phyloP scores from a whole-genome alignment of 2,329 filamentous ascomycete genomes.

The Pseudogymnoascus sp. region DNA sequence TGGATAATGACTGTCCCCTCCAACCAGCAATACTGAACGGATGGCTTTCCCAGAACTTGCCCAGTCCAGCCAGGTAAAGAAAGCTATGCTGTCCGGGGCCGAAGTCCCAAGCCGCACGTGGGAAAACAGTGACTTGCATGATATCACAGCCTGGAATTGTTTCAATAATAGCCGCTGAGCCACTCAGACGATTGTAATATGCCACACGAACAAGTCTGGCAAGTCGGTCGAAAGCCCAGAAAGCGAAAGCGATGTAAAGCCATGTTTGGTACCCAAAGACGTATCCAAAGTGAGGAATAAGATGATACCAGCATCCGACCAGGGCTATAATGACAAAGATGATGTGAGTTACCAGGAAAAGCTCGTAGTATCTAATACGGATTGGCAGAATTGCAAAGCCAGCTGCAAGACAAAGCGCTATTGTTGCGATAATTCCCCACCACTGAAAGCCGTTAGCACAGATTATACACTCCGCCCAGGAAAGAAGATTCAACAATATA shows the following conservation, averaged over 20 bases:
- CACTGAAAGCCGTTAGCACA: not conserved
- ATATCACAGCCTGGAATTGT: constrained; percentile 33
- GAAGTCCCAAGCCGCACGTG: constrained; percentile 30
- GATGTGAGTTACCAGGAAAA: constrained; percentile 15
- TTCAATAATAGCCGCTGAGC: constrained; percentile 14
- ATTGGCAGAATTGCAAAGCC: not conserved
- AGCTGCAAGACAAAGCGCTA: not conserved
- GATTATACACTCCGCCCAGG: too few species aligned
- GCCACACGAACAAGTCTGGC: constrained; percentile 32
- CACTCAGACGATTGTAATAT: constrained; percentile 15
- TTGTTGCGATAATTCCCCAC: constrained; percentile 34
- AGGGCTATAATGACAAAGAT: constrained; percentile 14
- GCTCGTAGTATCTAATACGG: constrained; percentile 14
- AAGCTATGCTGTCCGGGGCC: constrained; percentile 34
- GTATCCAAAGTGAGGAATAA: constrained; percentile 29
- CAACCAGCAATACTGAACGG: constrained; percentile 37
- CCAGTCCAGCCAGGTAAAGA: constrained; percentile 41
- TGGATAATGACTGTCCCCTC: not conserved
- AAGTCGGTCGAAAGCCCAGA: constrained; percentile 40
- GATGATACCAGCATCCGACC: constrained; percentile 27
- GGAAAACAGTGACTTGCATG: constrained; percentile 33
- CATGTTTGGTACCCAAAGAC: constrained; percentile 40
- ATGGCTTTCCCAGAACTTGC: constrained; percentile 44
- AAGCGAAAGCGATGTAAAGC: constrained; percentile 35
- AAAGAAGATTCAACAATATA: not conserved